Base-by-base conservation (phyloP, 768 basidiomycete genomes). In the Myochromella boudieri region DNA sequence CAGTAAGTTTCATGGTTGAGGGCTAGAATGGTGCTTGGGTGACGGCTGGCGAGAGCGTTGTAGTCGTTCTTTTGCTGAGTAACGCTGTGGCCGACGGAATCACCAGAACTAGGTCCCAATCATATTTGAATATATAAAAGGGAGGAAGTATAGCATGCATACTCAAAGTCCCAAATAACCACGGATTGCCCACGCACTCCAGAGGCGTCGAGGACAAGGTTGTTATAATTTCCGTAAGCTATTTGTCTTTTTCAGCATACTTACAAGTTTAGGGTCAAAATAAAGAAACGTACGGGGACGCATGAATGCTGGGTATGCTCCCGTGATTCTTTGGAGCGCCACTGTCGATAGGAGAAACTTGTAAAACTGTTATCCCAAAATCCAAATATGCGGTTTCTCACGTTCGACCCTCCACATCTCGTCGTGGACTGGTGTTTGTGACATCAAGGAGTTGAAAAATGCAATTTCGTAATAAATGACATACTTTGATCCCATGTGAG, bases 91-190 rank as follows among this genome's bases (percentile, higher is more conserved):
- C 68, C 67, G n/a, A 54, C 26, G 11, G 70, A 68, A 54, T 75
- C 74, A 1, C 64, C 68, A 10, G 71, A 68, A 46, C 72, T 75
- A 27, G 28, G 20, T 12, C 1, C 17, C 10, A 6, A 25, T 12
- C 6, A n/a, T 39, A 14, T 15, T 39, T 25, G 11, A 27, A 25
- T 14, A 1, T 7, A 8, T 24, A 7, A 31, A 17, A 15, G 20
- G n/a, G 26, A 14, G 22, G 6, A 31, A n/a, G 34, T 11, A 9
- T 21, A 1, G 10, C 52, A 58, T 14, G 45, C 36, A 7, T 39
- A 69, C 69, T 71, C 69, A 18, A 69, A 67, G 39, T 70, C 66
- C 70, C 73, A 74, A 18, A 60, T 52, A 0, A 65, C 68, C 5
- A 70, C 41, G 17, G 37, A 36, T 39, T 57, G 54, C 3, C 58